These are phyloP conservation scores for Tricholomella constricta DNA, from an alignment of 768 basidiomycete genomes.

Conservation along the genomic window DNA sequence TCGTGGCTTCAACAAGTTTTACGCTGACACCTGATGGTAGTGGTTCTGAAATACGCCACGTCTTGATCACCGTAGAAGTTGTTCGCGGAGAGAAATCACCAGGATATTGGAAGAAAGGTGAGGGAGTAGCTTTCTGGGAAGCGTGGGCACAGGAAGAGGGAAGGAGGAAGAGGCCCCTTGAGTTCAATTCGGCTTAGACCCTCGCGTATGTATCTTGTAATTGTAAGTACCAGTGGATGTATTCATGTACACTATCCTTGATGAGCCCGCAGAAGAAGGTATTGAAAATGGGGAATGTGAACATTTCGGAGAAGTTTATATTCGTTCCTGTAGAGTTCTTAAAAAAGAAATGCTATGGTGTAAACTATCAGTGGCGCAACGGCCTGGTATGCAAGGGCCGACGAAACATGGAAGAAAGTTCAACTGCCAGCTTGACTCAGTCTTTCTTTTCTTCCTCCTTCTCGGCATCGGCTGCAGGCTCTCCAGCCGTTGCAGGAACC, in stretches of 20 bases:
- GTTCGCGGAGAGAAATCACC: constrained; percentile 65
- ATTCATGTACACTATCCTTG: constrained; percentile 10
- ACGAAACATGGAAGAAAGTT: constrained; percentile 1
- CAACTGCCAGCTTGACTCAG: constrained; percentile 2
- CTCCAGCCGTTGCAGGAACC: constrained; percentile 22
- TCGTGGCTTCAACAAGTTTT: constrained; percentile 1
- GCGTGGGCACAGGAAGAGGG: constrained; percentile 75
- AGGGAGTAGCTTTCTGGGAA: constrained; percentile 70
- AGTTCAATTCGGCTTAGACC: neutral
- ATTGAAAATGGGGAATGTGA: neutral
- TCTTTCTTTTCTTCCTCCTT: constrained; percentile 31
- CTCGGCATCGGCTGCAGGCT: constrained; percentile 25
- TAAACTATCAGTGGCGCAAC: constrained; percentile 25
- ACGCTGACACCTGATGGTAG: constrained; percentile 8
- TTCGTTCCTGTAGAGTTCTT: constrained; percentile 15
- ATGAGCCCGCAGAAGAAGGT: neutral
- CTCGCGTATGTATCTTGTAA: constrained; percentile 11
- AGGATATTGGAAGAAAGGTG: constrained; percentile 74
- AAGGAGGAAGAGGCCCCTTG: constrained; percentile 6
- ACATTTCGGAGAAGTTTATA: constrained; percentile 5
- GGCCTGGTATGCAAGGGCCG: constrained; percentile 17
- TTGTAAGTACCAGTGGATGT: constrained; percentile 10
- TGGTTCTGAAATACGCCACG: constrained; percentile 66
- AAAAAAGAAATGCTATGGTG: constrained; percentile 13
- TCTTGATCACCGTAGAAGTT: constrained; percentile 76